These are phyloP conservation scores for Salicornia ramosissima DNA, from an alignment of 148 eudicot genomes.

Conservation along the genomic window DNA sequence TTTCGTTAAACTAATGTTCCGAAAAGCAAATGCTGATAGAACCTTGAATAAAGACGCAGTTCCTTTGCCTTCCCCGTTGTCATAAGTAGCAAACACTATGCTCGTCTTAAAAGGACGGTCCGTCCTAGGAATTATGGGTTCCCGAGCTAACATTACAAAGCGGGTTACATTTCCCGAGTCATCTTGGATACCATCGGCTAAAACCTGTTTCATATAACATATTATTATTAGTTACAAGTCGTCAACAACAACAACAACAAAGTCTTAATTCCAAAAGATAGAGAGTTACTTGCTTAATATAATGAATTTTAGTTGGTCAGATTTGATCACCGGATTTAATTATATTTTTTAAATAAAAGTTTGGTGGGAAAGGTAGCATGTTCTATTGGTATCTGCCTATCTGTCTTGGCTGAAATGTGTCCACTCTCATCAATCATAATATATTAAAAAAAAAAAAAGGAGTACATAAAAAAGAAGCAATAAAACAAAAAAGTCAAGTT, in stretches of 20 bases:
- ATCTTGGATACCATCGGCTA: constrained; percentile 89
- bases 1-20: constrained; percentile 85
- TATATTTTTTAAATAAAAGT: neutral
- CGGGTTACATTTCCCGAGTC: constrained; percentile 84
- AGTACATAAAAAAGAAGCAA: neutral
- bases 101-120: constrained; percentile 96
- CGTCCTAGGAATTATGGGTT: constrained; percentile 80
- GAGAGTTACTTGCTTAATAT: neutral
- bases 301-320: constrained; percentile 9
- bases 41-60: constrained; percentile 94
- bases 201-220: constrained; percentile 25
- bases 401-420: constrained; percentile 13
- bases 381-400: constrained; percentile 9
- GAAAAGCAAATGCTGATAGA: constrained; percentile 87
- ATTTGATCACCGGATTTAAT: constrained; percentile 2
- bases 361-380: constrained; percentile 15
- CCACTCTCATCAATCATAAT: constrained; percentile 5
- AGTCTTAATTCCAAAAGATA: neutral
- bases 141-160: constrained; percentile 90
- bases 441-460: neutral
- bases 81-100: constrained; percentile 74
- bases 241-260: neutral
- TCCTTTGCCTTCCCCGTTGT: constrained; percentile 56
- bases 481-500: neutral
- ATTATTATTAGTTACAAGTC: neutral